Base-by-base conservation (phyloP, 805 yeast species). In the Lipomyces chichibuensis region DNA sequence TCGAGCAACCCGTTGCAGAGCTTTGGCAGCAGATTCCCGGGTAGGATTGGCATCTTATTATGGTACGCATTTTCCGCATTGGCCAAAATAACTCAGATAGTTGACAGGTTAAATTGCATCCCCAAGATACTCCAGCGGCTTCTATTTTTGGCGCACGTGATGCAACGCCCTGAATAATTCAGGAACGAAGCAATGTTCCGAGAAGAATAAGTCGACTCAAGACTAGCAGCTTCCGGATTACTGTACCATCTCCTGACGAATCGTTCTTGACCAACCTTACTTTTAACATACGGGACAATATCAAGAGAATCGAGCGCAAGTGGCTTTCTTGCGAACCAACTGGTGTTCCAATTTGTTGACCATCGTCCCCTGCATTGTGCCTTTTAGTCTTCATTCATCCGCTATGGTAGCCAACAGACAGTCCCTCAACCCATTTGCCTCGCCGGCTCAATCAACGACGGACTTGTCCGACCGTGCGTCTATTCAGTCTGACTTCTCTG, bases 361-460 rank as follows among this genome's bases (percentile, higher is more conserved):
- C 23, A 17, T 17, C 23, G 11, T 9, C 49, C 7, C 7, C 49
- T n/a, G 49, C 49, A 43, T 43, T 17, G 32, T 7, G 23, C 49
- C n/a, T n/a, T 17, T 14, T 23, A 2, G 9, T 17, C 14, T n/a
- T 17, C 49, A 17, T 43, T 43, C 49, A 43, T n/a, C 23, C 49
- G 8, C 49, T n/a, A 65, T 65, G 65, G 58, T 62, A 14, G 54
- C 55, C 56, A 27, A 57, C 60, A 39, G 56, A 17, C 58, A 62
- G n/a, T 25, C 35, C 23, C 57, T 63, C 39, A 67, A 68, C 56
- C 71, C 71, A n/a, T 68, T 68, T 59, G 64, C 56, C 23, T 68
- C 71, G 52, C 66, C 71, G n/a, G 70, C 65, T 17, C 57, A 46
- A 39, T 65, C 69, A 17, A n/a, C 20, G 20, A 59, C 59, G 32